A percentile compares a stretch with the other conserved stretches of the same genome.
phyloP scores from a whole-genome alignment of 2,329 filamentous ascomycete species.

The Seiridium unicorne region DNA sequence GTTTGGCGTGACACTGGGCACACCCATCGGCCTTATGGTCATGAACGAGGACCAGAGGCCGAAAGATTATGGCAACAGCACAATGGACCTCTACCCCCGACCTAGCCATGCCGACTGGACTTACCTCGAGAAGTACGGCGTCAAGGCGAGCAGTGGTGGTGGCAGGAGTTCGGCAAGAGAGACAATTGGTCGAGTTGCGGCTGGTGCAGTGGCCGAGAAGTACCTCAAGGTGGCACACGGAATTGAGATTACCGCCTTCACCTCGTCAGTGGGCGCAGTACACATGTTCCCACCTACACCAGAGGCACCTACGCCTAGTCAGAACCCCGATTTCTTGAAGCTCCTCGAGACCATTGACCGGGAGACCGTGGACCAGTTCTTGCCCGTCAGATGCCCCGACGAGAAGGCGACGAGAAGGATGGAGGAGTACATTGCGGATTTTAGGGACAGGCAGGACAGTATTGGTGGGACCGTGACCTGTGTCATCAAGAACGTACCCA shows the following conservation, averaged over 20 bases:
- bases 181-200: slow-evolving; percentile 90
- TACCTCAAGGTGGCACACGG: slow-evolving; percentile 79
- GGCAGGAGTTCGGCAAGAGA: slow-evolving; percentile 90
- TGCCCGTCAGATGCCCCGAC: slow-evolving; percentile 87
- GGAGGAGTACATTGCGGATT: slow-evolving; percentile 75
- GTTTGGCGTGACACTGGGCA: slow-evolving; percentile 84
- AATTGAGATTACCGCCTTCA: slow-evolving; percentile 89
- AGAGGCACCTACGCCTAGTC: slow-evolving; percentile 65
- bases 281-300: slow-evolving; percentile 73
- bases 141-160: slow-evolving; percentile 87
- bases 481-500: slow-evolving; percentile 82
- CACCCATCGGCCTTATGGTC: slow-evolving; percentile 84
- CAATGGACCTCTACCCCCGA: slow-evolving; percentile 88
- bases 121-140: slow-evolving; percentile 94
- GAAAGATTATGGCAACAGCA: slow-evolving; percentile 84
- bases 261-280: slow-evolving; percentile 77
- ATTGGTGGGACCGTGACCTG: slow-evolving; percentile 95
- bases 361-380: slow-evolving; percentile 74
- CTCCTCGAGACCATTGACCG: slow-evolving; percentile 73
- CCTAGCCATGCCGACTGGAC: slow-evolving; percentile 96
- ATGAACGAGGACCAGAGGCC: slow-evolving; percentile 91
- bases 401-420: slow-evolving; percentile 64
- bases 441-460: slow-evolving; percentile 77
- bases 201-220: slow-evolving; percentile 90
- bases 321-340: slow-evolving; percentile 75